Evolutionary conservation across 208 protist species (phyloP).

Genomic region (Histomonas meleagridis): DNA sequence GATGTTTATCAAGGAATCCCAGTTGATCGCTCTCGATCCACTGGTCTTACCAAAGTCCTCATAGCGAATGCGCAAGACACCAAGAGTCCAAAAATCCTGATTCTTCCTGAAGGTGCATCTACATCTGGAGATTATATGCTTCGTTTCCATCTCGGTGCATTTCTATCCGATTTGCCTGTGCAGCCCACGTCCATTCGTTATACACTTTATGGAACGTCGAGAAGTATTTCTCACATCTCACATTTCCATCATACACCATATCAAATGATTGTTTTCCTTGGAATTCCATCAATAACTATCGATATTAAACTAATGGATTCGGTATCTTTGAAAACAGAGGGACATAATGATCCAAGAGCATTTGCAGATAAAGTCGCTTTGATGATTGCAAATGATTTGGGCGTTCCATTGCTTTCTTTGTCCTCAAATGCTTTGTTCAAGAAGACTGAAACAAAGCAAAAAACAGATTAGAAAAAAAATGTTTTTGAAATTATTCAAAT

Average conservation of each 20-base stretch:
- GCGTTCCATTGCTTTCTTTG: neutral
- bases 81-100: neutral
- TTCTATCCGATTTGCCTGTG: neutral
- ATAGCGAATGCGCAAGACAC: neutral
- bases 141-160: neutral
- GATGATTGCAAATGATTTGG: neutral
- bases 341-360: neutral
- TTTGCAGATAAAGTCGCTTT: neutral
- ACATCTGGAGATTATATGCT: constrained; percentile 32
- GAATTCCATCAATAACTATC: neutral
- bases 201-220: neutral
- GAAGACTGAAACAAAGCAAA: neutral
- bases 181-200: neutral
- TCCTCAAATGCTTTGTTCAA: neutral
- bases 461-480: too few relatives aligned
- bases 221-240: neutral
- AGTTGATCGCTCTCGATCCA: neutral
- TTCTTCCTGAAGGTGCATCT: neutral
- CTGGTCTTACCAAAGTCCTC: neutral
- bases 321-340: neutral
- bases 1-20: neutral
- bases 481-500: too few relatives aligned
- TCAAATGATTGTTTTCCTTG: neutral
- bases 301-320: neutral
- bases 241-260: neutral